Conservation (phyloP, 2,329 filamentous ascomycete genomes). For the Pseudocercospora ulei region DNA sequence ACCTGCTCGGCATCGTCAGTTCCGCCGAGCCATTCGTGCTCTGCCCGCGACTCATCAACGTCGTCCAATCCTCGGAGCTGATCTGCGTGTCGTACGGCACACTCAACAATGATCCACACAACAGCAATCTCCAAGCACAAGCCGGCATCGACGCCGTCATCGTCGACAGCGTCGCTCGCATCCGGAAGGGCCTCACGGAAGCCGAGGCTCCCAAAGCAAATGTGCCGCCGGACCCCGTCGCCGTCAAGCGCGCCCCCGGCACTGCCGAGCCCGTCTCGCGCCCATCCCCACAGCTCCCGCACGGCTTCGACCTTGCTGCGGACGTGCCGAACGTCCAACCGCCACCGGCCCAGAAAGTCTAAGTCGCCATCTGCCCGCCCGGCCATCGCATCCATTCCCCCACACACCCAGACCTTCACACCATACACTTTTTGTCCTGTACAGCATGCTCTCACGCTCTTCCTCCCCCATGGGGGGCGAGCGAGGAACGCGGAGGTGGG, state of each 20-base stretch:
- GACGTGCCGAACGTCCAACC: conserved; percentile 10
- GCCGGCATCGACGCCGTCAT: conserved; percentile 97
- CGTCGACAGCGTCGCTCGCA: conserved; percentile 86
- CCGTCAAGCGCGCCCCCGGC: conserved; percentile 1
- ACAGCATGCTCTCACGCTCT: too few species aligned
- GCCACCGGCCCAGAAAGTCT: neutral
- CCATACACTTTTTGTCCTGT: too few species aligned
- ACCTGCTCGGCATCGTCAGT: conserved; percentile 80
- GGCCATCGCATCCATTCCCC: too few species aligned
- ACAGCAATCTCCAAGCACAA: conserved; percentile 84
- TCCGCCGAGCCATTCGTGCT: conserved; percentile 81
- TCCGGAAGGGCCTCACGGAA: conserved; percentile 75
- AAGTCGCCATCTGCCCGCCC: neutral
- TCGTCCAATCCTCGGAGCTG: conserved; percentile 87
- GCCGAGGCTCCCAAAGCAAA: conserved; percentile 17
- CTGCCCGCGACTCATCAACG: conserved; percentile 76
- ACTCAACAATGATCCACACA: conserved; percentile 74
- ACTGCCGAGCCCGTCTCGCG: neutral
- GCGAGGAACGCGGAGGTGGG: neutral
- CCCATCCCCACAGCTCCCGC: conserved; percentile 7
- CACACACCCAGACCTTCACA: too few species aligned
- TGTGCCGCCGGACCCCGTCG: conserved; percentile 2
- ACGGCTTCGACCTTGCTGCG: conserved; percentile 5
- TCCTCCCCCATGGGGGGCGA: neutral
- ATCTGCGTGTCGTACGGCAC: conserved; percentile 93